A percentile compares a stretch with the other conserved stretches of the same genome.
Evolutionary conservation across 225 moss, liverwort and hornwort genomes (phyloP).

Genomic region (Climacium dendroides): DNA sequence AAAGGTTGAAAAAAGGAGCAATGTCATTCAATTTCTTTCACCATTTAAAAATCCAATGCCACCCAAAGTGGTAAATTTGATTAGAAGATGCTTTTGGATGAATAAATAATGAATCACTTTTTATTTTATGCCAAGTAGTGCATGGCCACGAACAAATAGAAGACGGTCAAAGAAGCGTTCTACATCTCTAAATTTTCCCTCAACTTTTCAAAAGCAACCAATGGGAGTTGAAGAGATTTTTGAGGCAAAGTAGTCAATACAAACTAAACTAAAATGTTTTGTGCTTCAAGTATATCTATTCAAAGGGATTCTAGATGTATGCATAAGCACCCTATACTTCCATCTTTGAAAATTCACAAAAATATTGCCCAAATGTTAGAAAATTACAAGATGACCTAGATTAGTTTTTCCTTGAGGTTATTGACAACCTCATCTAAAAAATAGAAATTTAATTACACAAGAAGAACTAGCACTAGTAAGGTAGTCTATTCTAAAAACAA

Average conservation of each 20-base stretch:
- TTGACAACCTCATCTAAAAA: not conserved
- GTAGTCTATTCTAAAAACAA: too few relatives aligned
- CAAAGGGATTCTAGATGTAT: accelerated
- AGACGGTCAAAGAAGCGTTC: not conserved
- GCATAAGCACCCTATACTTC: accelerated
- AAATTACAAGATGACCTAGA: not conserved
- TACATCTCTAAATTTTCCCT: accelerated
- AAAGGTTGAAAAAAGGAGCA: accelerated
- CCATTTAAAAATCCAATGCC: not conserved
- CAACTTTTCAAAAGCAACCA: not conserved
- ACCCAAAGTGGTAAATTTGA: not conserved
- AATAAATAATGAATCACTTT: not conserved
- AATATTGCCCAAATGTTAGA: accelerated
- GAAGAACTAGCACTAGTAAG: too few relatives aligned
- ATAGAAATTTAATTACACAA: accelerated
- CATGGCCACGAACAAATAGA: not conserved
- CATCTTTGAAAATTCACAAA: too few relatives aligned
- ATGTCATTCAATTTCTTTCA: accelerated
- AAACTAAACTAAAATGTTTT: not conserved
- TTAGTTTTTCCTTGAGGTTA: accelerated
- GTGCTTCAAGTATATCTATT: too few relatives aligned
- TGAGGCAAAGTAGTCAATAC: not conserved
- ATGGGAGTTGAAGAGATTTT: not conserved
- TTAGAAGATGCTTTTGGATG: not conserved
- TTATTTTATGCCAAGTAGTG: not conserved